Base-by-base conservation (phyloP, 208 protist genomes). In the Leishmania lainsoni region DNA sequence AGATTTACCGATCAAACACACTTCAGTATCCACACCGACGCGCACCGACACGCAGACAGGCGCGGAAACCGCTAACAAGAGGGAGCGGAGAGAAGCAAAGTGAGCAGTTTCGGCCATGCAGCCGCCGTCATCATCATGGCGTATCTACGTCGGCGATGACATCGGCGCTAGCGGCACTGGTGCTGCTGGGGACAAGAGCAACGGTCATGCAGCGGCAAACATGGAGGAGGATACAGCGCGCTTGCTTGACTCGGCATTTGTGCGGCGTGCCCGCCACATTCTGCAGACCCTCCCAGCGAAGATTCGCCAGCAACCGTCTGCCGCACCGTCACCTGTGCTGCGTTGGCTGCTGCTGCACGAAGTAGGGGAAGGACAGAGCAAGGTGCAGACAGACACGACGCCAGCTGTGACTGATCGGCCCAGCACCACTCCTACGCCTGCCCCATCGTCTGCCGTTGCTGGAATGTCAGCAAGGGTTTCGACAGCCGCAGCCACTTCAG, bases 261-360 rank as follows among this genome's bases (percentile, higher is more conserved):
- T 76, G 49, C 58, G 75, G 8, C 70, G 81, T 2, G 75, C 78
- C 0, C 59, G 35, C 10, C 5, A n/a, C 9, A 65, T 54, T 17
- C 63, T 89, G 45, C 49, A 75, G 17, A 42, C n/a, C 12, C 49
- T 81, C 10, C 63, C 86, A 5, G 61, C 75, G 1, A 56, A 9
- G 12, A 42, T 84, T 9, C 86, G 81, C 20, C 80, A 68, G 42
- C 59, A 79, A 69, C 89, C 89, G 5, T 90, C 86, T 17, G 72
- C 86, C 0, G 86, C 86, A 8, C 77, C 86, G 32, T 92, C 89
- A 22, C 89, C 89, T 20, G 82, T 92, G 65, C 75, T 92, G 54
- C 89, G 86, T 3, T 81, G 81, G 72, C 54, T 92, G 45, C 80
- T 92, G 52, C 72, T 73, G 48, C 65, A 79, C 35, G 1, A 51